A percentile compares a stretch with the other conserved stretches of the same genome.
Evolutionary conservation across 1,284 basidiomycete species (phyloP).

Genomic region (Ustilago bromivora): DNA sequence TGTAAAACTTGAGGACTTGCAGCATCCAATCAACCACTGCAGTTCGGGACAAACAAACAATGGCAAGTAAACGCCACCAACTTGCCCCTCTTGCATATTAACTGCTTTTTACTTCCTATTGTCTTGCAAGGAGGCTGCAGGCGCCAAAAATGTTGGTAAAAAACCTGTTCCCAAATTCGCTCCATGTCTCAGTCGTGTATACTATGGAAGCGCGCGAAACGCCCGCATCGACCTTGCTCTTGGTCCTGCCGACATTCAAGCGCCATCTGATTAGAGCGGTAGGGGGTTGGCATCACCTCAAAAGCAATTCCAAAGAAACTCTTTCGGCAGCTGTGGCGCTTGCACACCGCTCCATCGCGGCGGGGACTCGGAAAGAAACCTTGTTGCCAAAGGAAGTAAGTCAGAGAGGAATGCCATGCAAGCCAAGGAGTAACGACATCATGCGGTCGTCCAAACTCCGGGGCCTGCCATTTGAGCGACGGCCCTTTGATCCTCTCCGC

Average conservation of each 20-base stretch:
- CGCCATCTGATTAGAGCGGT: neutral
- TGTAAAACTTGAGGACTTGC: neutral
- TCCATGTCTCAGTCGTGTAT: neutral
- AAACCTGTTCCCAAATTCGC: neutral
- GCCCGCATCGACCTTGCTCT: neutral
- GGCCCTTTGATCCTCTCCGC: neutral
- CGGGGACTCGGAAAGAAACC: no score
- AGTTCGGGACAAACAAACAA: conserved; percentile 9
- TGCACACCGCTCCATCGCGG: neutral
- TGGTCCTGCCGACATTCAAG: neutral
- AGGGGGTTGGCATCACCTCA: neutral
- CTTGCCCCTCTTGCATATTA: neutral
- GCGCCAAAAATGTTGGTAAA: neutral
- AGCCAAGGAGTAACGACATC: no score
- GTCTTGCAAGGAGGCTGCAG: neutral
- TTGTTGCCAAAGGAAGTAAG: no score
- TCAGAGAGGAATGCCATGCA: no score
- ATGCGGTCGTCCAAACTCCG: no score
- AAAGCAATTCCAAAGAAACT: neutral
- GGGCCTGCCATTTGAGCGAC: neutral
- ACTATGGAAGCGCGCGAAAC: neutral
- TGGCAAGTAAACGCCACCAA: conserved; percentile 7
- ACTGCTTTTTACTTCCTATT: neutral
- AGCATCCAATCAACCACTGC: neutral
- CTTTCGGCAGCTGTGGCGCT: neutral